Conservation (phyloP, 1,284 basidiomycete genomes). For the Ustilago nuda region DNA sequence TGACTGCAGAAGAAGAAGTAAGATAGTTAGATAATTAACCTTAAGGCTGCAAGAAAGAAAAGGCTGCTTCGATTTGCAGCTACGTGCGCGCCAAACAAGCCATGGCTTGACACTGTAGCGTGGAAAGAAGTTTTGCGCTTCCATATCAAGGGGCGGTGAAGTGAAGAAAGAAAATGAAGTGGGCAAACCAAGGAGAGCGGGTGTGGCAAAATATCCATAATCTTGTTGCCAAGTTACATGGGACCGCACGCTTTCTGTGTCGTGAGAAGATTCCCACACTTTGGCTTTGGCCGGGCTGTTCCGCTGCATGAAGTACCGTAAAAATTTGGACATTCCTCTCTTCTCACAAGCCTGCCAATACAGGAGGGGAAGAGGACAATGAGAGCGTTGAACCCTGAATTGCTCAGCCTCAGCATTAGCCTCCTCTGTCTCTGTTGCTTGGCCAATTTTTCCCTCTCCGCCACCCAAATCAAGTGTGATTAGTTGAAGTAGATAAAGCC, state of each 20-base stretch:
- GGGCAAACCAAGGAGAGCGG: too few relatives aligned
- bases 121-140: neutral
- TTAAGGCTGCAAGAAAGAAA: too few relatives aligned
- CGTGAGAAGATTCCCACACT: neutral
- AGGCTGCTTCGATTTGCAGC: too few relatives aligned
- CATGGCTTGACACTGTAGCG: too few relatives aligned
- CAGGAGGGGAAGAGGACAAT: neutral
- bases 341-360: neutral
- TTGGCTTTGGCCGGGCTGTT: neutral
- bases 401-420: neutral
- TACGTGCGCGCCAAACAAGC: too few relatives aligned
- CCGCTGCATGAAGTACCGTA: neutral
- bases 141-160: neutral
- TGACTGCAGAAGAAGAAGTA: neutral
- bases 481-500: too few relatives aligned
- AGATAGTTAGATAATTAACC: too few relatives aligned
- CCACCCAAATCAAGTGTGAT: neutral
- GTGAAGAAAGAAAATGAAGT: too few relatives aligned
- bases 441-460: neutral
- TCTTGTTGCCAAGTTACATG: too few relatives aligned
- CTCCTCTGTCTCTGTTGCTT: neutral
- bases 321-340: neutral
- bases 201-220: too few relatives aligned
- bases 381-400: neutral
- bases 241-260: neutral